phyloP scores from a whole-genome alignment of 169 alveolate species.

The Eimeria zaria region DNA sequence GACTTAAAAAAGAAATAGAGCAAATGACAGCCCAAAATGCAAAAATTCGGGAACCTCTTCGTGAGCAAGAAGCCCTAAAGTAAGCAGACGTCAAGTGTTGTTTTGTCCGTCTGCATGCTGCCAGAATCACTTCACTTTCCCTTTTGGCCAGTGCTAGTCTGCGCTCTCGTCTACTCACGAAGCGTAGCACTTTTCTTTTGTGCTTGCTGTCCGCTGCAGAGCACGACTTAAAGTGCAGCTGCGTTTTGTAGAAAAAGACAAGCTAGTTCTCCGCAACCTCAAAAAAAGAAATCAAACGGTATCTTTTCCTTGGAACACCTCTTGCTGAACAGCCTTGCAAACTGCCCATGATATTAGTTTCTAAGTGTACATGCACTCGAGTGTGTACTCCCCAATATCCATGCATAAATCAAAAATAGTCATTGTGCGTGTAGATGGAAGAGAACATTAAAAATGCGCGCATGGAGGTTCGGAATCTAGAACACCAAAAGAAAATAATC shows the following conservation, averaged over 20 bases:
- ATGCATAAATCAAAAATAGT: not conserved
- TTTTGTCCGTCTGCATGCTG: not conserved
- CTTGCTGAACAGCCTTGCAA: not conserved
- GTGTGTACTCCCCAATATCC: not conserved
- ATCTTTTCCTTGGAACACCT: not conserved
- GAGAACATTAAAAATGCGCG: conserved; percentile 30
- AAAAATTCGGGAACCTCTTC: conserved; percentile 85
- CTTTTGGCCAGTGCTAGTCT: not conserved
- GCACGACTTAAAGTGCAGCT: conserved; percentile 82
- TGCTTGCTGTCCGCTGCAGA: not conserved
- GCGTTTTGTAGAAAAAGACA: conserved; percentile 86
- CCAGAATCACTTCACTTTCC: not conserved
- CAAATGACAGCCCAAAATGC: conserved; percentile 55
- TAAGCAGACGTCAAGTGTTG: not conserved
- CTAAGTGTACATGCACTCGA: not conserved
- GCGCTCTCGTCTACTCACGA: not conserved
- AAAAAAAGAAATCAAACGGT: conserved; percentile 64
- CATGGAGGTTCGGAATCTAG: conserved; percentile 51
- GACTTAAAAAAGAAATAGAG: conserved; percentile 85
- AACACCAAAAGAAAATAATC: conserved; percentile 32
- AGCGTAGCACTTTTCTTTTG: not conserved
- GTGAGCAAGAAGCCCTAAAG: conserved; percentile 80
- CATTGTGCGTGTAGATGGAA: conserved; percentile 23
- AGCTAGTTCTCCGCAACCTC: conserved; percentile 59
- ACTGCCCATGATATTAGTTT: not conserved